Base-by-base conservation (phyloP, 306 rosid genomes). In the Oxytropis ochrocephala region DNA sequence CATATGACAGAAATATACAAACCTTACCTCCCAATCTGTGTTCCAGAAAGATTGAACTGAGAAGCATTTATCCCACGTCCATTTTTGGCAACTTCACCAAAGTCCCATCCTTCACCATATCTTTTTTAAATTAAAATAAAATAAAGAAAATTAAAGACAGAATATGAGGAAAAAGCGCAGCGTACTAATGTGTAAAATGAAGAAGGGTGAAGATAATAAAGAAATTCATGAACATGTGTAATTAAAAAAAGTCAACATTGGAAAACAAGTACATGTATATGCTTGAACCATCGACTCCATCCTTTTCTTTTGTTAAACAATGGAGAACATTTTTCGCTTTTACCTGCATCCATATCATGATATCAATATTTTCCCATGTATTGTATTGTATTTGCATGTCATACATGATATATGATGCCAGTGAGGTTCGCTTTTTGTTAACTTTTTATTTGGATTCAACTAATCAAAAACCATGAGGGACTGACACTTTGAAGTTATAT, bases 81-180 rank as follows among this genome's bases (percentile, higher is more conserved):
- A 75, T 94, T 94, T 48, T 78, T 90, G 52, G 97, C 94, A 78
- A 94, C 97, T 82, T 94, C 98, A 42, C 95, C 98, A 74, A 90
- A 94, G 83, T 94, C 95, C 98, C 98, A 94, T 85, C 98, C 98
- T 85, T 94, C 98, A 46, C 98, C 97, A 82, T 90, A 94, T 82
- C 98, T 94, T 44, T 75, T 59, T 75, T 71, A 29, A 59, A 47
- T 44, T 39, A 47, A 70, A 66, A 64, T 64, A 59, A 51, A 67
- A 59, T 4, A n/a, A 76, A 58, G 6, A 16, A 51, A 44, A 68
- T 11, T 19, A 65, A 49, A 54, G 41, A 57, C 47, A 42, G 67
- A 64, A 53, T 59, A 83, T 74, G 24, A 33, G 49, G 43, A n/a
- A 49, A 73, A 67, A 55, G 5, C 29, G 67, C 59, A 41, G 10